Percentiles rank a stretch among this genome's conserved stretches.
Conservation (phyloP, 805 yeast species). For the Hyphopichia homilentoma region DNA sequence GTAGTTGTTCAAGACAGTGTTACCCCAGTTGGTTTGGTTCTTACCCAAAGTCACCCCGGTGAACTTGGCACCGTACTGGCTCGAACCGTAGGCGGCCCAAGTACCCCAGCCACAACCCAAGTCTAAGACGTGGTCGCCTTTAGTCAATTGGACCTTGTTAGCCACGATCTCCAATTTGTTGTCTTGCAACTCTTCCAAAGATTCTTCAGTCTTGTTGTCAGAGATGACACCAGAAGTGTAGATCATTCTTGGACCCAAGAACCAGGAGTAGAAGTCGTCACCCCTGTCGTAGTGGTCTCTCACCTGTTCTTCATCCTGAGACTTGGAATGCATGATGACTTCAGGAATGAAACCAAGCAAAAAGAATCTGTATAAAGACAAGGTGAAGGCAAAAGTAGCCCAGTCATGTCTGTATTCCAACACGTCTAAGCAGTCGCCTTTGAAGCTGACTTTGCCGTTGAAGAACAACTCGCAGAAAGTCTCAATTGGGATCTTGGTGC, state of each 20-base stretch:
- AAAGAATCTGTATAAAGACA: constrained; percentile 73
- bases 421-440: constrained; percentile 81
- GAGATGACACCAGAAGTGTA: constrained; percentile 83
- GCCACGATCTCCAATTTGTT: constrained; percentile 85
- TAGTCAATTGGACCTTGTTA: constrained; percentile 71
- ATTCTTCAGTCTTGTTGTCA: constrained; percentile 67
- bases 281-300: constrained; percentile 96
- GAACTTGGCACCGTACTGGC: constrained; percentile 77
- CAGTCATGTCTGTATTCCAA: constrained; percentile 90
- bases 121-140: constrained; percentile 76
- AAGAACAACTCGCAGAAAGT: constrained; percentile 87
- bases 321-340: constrained; percentile 84
- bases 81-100: constrained; percentile 77
- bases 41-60: constrained; percentile 89
- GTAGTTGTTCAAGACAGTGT: constrained; percentile 59
- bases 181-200: constrained; percentile 80
- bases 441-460: constrained; percentile 78
- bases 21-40: constrained; percentile 92
- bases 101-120: constrained; percentile 98
- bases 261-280: constrained; percentile 92
- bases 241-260: constrained; percentile 91
- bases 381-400: constrained; percentile 78
- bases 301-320: constrained; percentile 95
- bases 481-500: constrained; percentile 82
- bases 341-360: constrained; percentile 88